Conservation (phyloP, 768 basidiomycete species). For the Phylloporus arenicola region DNA sequence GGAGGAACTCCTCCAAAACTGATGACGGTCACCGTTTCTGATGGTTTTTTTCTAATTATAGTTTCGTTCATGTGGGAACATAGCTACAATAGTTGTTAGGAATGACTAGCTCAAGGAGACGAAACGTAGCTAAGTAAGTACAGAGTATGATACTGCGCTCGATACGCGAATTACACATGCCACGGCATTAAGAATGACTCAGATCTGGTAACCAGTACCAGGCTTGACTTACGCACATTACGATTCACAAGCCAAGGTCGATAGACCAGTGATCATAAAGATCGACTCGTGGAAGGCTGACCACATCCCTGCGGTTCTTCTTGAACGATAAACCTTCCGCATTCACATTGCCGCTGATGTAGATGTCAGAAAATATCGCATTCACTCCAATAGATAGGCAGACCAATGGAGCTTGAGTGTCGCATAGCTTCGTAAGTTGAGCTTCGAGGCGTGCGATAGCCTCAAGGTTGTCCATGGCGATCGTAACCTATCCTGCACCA, state of each 20-base stretch:
- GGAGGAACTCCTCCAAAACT: constrained; percentile 5
- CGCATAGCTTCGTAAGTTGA: neutral
- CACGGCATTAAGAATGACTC: neutral
- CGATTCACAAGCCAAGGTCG: neutral
- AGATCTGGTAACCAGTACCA: constrained; percentile 2
- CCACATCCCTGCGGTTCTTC: neutral
- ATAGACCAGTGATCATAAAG: neutral
- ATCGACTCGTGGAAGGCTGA: neutral
- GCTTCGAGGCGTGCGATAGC: constrained; percentile 9
- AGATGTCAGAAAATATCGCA: neutral
- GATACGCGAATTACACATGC: neutral
- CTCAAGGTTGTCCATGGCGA: constrained; percentile 8
- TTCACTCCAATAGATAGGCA: neutral
- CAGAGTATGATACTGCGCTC: neutral
- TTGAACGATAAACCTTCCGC: neutral
- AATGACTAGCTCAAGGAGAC: neutral
- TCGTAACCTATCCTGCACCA: constrained; percentile 2
- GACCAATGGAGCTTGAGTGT: neutral
- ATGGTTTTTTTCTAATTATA: neutral
- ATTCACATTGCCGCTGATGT: constrained; percentile 9
- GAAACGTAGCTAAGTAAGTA: neutral
- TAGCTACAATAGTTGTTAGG: neutral
- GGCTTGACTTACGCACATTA: neutral
- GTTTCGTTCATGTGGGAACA: neutral
- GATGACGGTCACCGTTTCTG: neutral